phyloP scores from a whole-genome alignment of 2,329 filamentous ascomycete genomes.

The Onygena corvina region DNA sequence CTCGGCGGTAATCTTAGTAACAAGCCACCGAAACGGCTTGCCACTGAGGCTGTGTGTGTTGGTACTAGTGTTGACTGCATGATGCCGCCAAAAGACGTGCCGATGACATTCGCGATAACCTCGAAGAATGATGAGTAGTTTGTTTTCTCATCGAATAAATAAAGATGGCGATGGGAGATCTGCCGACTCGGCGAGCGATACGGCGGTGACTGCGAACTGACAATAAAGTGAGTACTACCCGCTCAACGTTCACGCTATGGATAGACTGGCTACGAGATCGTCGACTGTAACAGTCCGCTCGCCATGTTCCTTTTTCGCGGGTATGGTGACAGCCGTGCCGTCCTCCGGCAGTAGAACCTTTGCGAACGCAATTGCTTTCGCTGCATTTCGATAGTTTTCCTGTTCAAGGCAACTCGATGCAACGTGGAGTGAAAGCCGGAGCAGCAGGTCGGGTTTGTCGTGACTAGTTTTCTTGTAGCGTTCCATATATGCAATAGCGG shows the following conservation, averaged over 20 bases:
- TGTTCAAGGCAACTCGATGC: slow-evolving; percentile 29
- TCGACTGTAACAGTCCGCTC: not conserved
- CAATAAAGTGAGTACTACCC: not conserved
- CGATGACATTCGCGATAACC: not conserved
- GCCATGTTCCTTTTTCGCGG: not conserved
- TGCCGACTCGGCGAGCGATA: too few relatives aligned
- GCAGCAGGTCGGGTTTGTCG: slow-evolving; percentile 21
- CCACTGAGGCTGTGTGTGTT: slow-evolving; percentile 1
- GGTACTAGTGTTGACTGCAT: not conserved
- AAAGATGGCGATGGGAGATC: not conserved
- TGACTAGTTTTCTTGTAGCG: slow-evolving; percentile 16
- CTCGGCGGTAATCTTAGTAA: slow-evolving; percentile 1
- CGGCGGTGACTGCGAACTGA: not conserved
- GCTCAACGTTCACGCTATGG: not conserved
- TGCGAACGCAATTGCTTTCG: slow-evolving; percentile 22
- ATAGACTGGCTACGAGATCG: not conserved
- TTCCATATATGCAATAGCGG: slow-evolving; percentile 23
- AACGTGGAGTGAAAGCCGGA: slow-evolving; percentile 28
- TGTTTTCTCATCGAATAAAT: too few relatives aligned
- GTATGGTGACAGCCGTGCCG: not conserved
- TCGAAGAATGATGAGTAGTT: not conserved
- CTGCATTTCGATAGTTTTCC: slow-evolving; percentile 22
- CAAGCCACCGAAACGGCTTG: not conserved
- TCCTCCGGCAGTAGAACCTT: slow-evolving; percentile 24
- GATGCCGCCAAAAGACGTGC: not conserved